These are phyloP conservation scores for Candida schatavii DNA, from an alignment of 805 yeast genomes.

Conservation along the genomic window DNA sequence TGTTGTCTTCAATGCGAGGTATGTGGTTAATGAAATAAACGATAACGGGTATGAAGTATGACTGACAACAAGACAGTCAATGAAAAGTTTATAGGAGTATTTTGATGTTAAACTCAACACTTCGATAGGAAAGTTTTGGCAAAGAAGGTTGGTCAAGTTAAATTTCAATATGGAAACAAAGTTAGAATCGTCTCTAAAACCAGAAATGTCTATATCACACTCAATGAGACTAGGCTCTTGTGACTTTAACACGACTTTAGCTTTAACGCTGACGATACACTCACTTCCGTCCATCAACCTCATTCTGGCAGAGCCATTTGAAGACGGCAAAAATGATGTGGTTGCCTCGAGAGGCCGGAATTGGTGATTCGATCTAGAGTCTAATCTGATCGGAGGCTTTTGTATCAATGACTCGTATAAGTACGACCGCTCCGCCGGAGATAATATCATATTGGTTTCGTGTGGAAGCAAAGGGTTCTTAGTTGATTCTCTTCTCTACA, in stretches of 20 bases:
- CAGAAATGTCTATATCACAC: constrained; percentile 79
- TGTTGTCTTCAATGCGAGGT: constrained; percentile 78
- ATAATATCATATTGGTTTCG: constrained; percentile 58
- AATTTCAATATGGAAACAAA: constrained; percentile 63
- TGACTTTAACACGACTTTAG: constrained; percentile 60
- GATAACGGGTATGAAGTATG: constrained; percentile 80
- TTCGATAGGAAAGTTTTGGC: constrained; percentile 50
- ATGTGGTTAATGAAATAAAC: constrained; percentile 73
- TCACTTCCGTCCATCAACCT: constrained; percentile 88
- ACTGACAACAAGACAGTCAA: constrained; percentile 79
- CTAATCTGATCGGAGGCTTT: constrained; percentile 73
- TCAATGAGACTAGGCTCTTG: constrained; percentile 52
- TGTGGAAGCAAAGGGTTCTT: background rate
- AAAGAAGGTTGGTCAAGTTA: constrained; percentile 52
- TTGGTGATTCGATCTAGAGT: constrained; percentile 71
- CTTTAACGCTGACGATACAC: constrained; percentile 86
- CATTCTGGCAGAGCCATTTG: constrained; percentile 91
- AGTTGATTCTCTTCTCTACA: background rate
- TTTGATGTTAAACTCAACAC: constrained; percentile 63
- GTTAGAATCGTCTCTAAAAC: constrained; percentile 75
- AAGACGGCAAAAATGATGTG: constrained; percentile 75
- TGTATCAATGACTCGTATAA: constrained; percentile 67
- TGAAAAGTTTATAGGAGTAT: constrained; percentile 71
- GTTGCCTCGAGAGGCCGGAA: constrained; percentile 85
- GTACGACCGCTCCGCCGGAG: constrained; percentile 75